Base-by-base conservation (phyloP, 805 yeast genomes). In the Candida broadrunensis region DNA sequence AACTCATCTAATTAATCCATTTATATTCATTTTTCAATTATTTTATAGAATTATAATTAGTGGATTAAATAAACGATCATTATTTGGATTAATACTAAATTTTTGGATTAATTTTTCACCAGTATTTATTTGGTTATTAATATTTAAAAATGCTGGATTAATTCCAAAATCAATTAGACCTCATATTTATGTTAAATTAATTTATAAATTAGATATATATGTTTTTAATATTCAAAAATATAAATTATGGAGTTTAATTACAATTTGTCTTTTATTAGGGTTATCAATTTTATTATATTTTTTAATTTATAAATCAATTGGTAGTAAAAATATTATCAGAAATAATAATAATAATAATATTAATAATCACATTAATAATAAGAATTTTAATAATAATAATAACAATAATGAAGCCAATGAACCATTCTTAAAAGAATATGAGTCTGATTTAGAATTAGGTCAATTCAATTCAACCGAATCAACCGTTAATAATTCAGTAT, bases 141-240 rank as follows among this genome's bases (percentile, higher is more conserved):
- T 78, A 17, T 81, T 81, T 61, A 75, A 79, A 54, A 71, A 80
- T 50, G 85, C 86, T 1, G 80, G 79, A 2, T 30, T 65, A 2
- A 78, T 82, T 20, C 88, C 88, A 7, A 69, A 63, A 20, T 60
- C 60, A 4, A 65, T 72, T 47, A 64, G 88, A 42, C 88, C 88
- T 0, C 44, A 46, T 1, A 82, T 82, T 40, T 74, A 74, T 49
- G 82, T 78, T 35, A 65, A 70, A 38, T 51, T 75, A 21, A 69
- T 76, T 8, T 69, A 61, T 38, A 59, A 61, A 34, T 47, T 59
- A 49, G 87, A 67, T 59, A 46, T 49, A 21, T 58, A 56, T 36
- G 49, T 72, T 39, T 75, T 70, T 46, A 47, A 58, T 33, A 35
- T 45, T 21, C 23, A 32, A 17, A 33, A 42, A 2, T 18, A 30